Percentiles rank a stretch among this genome's conserved stretches.
Evolutionary conservation across 768 basidiomycete genomes (phyloP).

Genomic region (Trametes cinnabarina): DNA sequence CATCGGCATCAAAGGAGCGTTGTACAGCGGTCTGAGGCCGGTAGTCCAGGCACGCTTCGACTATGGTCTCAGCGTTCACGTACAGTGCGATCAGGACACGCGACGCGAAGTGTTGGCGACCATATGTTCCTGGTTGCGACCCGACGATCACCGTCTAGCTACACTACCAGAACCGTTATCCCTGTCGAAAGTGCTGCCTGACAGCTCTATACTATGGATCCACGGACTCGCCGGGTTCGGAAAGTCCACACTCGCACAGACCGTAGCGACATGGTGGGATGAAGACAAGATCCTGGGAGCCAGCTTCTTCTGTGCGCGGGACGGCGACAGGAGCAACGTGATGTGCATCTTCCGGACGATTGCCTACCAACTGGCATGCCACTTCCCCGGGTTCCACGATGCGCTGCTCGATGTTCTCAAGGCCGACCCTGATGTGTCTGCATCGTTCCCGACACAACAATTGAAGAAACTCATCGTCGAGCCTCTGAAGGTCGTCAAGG

Average conservation of each 20-base stretch:
- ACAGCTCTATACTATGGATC: conserved; percentile 9
- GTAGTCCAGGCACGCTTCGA: background rate
- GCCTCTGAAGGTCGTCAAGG: background rate
- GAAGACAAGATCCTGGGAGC: conserved; percentile 9
- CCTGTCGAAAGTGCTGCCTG: too few relatives aligned
- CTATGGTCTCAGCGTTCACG: background rate
- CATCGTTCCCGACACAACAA: background rate
- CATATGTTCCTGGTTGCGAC: background rate
- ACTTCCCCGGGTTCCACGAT: background rate
- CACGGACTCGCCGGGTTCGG: conserved; percentile 14
- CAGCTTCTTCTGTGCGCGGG: conserved; percentile 18
- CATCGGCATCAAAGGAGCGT: too few relatives aligned
- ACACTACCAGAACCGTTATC: background rate
- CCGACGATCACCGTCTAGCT: background rate
- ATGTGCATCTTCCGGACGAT: conserved; percentile 14
- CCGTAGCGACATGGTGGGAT: background rate
- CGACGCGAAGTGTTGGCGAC: background rate
- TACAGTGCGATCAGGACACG: background rate
- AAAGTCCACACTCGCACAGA: conserved; percentile 14
- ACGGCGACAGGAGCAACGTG: conserved; percentile 8
- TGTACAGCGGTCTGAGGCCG: background rate
- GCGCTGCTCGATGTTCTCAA: background rate
- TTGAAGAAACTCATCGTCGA: conserved; percentile 11
- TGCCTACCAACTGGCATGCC: conserved; percentile 7
- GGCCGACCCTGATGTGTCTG: background rate